Evolutionary conservation across 768 basidiomycete species (phyloP).

Genomic region (Russula olivacea): DNA sequence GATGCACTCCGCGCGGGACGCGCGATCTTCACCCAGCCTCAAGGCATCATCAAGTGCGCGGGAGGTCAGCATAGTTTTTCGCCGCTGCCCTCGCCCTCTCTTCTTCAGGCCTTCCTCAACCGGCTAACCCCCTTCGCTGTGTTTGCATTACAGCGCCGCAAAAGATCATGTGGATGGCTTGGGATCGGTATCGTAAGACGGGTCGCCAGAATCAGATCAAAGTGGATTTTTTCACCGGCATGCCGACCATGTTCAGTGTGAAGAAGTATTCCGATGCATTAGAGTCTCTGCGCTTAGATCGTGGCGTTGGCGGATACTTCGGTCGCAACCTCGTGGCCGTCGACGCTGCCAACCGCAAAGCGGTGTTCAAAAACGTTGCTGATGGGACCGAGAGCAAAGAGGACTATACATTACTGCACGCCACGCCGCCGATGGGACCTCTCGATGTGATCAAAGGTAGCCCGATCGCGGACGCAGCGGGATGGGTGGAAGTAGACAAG

Average conservation of each 20-base stretch:
- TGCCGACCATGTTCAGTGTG: slow-evolving; percentile 94
- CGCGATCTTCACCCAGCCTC: slow-evolving; percentile 93
- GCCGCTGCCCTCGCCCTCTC: too few species aligned
- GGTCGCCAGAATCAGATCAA: slow-evolving; percentile 51
- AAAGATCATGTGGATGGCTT: slow-evolving; percentile 97
- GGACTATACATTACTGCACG: slow-evolving; percentile 82
- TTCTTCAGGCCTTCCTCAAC: not conserved
- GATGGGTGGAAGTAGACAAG: slow-evolving; percentile 86
- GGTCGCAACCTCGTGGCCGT: slow-evolving; percentile 76
- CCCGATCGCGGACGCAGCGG: slow-evolving; percentile 70
- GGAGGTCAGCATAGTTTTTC: slow-evolving; percentile 49
- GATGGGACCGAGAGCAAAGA: slow-evolving; percentile 65
- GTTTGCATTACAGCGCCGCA: slow-evolving; percentile 53
- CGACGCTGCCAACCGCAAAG: slow-evolving; percentile 62
- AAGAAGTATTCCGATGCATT: slow-evolving; percentile 93
- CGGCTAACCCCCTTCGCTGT: not conserved
- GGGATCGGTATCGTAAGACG: slow-evolving; percentile 70
- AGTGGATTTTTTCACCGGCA: slow-evolving; percentile 80
- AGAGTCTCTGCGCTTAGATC: slow-evolving; percentile 65
- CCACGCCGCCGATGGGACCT: slow-evolving; percentile 89
- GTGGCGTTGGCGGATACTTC: slow-evolving; percentile 78
- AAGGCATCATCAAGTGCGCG: slow-evolving; percentile 90
- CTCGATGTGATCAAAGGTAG: slow-evolving; percentile 72
- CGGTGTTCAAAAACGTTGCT: slow-evolving; percentile 69
- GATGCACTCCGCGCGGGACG: slow-evolving; percentile 68